Conservation (phyloP, 1,139 yeast species). For the Kodamaea fungicola region DNA sequence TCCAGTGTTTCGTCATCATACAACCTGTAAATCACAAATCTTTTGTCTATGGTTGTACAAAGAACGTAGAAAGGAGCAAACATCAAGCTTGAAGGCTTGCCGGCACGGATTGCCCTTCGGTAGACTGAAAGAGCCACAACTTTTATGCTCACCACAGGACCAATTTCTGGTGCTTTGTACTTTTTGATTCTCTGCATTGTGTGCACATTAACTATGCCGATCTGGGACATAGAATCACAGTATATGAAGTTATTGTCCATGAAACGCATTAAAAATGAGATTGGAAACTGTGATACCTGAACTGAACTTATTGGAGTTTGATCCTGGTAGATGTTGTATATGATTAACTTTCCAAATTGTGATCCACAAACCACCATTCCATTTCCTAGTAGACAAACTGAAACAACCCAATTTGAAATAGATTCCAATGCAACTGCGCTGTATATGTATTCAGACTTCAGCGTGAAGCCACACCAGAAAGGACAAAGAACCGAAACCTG, state of each 20-base stretch:
- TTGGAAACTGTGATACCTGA: conserved; percentile 29
- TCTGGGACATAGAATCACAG: conserved; percentile 31
- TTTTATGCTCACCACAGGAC: conserved; percentile 22
- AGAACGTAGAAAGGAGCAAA: conserved; percentile 25
- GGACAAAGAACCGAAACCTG: conserved; percentile 19
- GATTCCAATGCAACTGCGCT: conserved; percentile 16
- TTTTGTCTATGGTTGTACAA: conserved; percentile 21
- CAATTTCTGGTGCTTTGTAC: conserved; percentile 24
- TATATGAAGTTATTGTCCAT: conserved; percentile 20
- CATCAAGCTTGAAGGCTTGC: conserved; percentile 2
- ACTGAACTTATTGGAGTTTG: conserved; percentile 13
- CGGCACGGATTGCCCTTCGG: not conserved
- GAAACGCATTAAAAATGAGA: conserved; percentile 18
- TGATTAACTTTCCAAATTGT: conserved; percentile 30
- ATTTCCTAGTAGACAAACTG: conserved; percentile 16
- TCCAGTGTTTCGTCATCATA: conserved; percentile 17
- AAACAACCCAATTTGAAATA: conserved; percentile 22
- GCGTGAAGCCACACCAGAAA: conserved; percentile 20
- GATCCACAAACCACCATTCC: conserved; percentile 27
- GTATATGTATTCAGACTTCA: conserved; percentile 15
- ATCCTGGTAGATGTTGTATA: conserved; percentile 19
- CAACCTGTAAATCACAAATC: conserved; percentile 23
- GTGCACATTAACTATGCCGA: conserved; percentile 26
- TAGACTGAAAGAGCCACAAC: conserved; percentile 9
- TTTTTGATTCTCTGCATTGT: conserved; percentile 17